Evolutionary conservation across 2,329 filamentous ascomycete genomes (phyloP), one percentile per base, ranked within the genome.

Genomic region (Tolypocladium nubicola): DNA sequence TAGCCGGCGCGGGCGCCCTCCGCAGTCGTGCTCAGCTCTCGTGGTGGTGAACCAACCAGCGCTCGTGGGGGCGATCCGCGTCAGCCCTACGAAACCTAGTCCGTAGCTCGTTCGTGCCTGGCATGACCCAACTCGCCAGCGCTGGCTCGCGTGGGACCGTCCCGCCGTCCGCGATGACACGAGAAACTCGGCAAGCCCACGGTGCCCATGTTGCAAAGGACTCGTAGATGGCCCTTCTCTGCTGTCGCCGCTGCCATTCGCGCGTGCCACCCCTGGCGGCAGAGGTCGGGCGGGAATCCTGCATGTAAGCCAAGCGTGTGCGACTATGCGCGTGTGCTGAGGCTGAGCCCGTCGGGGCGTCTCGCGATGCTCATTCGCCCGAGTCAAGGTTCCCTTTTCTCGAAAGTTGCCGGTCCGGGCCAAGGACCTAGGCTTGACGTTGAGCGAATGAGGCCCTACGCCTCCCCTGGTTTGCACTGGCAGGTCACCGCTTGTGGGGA

Each of bases 81-180:
- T 63, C 61, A 63, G 61, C 61, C 61, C 61, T 63, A 63, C 61
- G 60, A 63, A 60, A 61, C 58, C 57, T 61, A 56, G 61, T 2
- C 23, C 23, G 23, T 26, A 26, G n/a, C 23, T 26, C 23, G 23
- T 26, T 26, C 23, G 23, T 58, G 57, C 39, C 33, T 19, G 13
- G 52, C 47, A 33, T 11, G 45, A 49, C 45, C 41, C 40, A 49
- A 35, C 35, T 14, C 14, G 7, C 19, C 49, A 21, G 9, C 33
- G 19, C 30, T 21, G 26, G 40, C 39, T 54, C 49, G 47, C 26
- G 37, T 26, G 16, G 40, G 38, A n/a, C 49, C 26, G 37, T 52
- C 19, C 41, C 47, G 19, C n/a, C 30, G 37, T 39, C 50, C 33
- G 5, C 26, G 9, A 57, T 38, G 56, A 43, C 52, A 54, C 53